Evolutionary conservation across 495 filamentous ascomycete genomes (phyloP), one percentile per base, ranked within the genome.

Genomic region (Trichocladium antarcticum): DNA sequence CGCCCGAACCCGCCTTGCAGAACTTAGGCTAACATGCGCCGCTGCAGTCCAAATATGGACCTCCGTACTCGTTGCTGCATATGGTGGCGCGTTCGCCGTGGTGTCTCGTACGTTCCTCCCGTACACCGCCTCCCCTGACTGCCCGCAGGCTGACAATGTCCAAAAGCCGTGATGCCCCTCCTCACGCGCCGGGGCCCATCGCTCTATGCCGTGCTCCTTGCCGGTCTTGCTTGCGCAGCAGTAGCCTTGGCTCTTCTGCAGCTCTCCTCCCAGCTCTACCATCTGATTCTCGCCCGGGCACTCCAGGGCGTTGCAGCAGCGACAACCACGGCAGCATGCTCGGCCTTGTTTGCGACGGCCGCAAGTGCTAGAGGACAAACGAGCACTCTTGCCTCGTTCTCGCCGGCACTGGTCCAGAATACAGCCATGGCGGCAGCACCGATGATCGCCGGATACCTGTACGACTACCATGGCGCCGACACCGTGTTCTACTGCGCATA

Each of bases 41-140:
- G 8, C 14, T 39, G 19, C 34, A 62, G 54, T 60, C 9, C 61
- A 62, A 49, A 54, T 64, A 38, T 57, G 60, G 57, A 55, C 47
- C 6, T 57, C 61, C 3, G 49, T 64, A 14, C 51, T 62, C 20
- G 39, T 64, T 21, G 45, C 59, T 11, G 50, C 59, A 6, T 57
- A 62, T 47, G 61, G 59, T 16, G 61, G 59, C 15, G 57, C 59
- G 9, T 53, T 56, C 20, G 59, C 56, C 0, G 59, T 52, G 1
- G 43, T 55, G 19, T 62, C 59, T 34, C 60, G 61, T 64, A 39
- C 47, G 61, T 54, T 6, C 9, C 11, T 19, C 35, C n/a, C 36
- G 6, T 6, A 24, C 2, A 5, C 15, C 1, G 11, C 34, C 21
- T 17, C 43, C 6, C n/a, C 16, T 27, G 14, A 3, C n/a, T 6